These are phyloP conservation scores for Dictyostelium purpureum DNA, from an alignment of 78 protist species.

Conservation along the genomic window DNA sequence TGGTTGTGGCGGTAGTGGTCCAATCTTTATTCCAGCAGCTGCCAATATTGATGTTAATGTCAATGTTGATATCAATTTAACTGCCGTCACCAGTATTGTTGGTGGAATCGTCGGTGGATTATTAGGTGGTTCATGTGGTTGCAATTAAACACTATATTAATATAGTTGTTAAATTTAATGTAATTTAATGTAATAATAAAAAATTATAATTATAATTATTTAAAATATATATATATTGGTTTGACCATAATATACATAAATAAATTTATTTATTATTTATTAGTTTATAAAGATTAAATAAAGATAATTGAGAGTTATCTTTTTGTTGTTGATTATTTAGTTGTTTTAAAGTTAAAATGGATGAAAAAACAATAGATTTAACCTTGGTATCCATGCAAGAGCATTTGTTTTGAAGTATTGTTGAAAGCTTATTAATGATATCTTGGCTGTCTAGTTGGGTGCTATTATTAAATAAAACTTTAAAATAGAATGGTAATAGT, in stretches of 20 bases:
- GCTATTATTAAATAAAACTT: background rate
- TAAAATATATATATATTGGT: too few species aligned
- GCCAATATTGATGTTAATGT: background rate
- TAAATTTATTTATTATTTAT: too few species aligned
- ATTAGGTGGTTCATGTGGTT: background rate
- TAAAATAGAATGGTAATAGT: conserved; percentile 21
- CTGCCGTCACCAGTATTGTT: background rate
- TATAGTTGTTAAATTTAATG: too few species aligned
- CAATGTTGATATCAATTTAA: background rate
- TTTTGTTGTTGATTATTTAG: too few species aligned
- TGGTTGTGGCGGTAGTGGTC: conserved; percentile 9
- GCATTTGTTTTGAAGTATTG: conserved; percentile 6
- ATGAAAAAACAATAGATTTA: background rate
- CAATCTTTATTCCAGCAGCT: too few species aligned
- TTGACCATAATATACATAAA: too few species aligned
- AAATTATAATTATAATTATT: too few species aligned
- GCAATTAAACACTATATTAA: too few species aligned
- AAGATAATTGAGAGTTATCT: too few species aligned
- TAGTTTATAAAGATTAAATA: too few species aligned
- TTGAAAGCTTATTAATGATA: background rate
- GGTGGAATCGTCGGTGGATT: background rate
- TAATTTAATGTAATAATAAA: too few species aligned
- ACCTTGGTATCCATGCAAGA: background rate
- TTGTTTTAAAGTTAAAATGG: background rate
- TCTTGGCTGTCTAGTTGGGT: background rate